Percentiles rank a stretch among this genome's conserved stretches.
Evolutionary conservation across 257 asterid species (phyloP).

Genomic region (Scutellaria minor): DNA sequence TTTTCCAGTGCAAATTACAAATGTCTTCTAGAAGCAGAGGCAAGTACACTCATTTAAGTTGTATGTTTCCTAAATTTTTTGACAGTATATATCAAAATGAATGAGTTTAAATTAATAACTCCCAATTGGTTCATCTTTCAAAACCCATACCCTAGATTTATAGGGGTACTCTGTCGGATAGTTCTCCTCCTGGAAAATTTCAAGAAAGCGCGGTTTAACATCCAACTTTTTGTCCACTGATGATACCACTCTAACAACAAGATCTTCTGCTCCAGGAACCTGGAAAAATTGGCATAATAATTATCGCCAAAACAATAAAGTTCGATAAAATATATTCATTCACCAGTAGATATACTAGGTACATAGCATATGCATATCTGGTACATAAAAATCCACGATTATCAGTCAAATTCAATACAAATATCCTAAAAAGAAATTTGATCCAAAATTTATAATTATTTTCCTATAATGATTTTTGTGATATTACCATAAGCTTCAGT

Average conservation of each 20-base stretch:
- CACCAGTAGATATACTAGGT: constrained; percentile 17
- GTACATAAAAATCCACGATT: constrained; percentile 1
- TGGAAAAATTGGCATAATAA: constrained; percentile 40
- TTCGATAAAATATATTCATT: not conserved
- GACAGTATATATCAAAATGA: not conserved
- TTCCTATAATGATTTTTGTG: not conserved
- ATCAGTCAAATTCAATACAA: constrained; percentile 3
- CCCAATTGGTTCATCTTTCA: constrained; percentile 16
- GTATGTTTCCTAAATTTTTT: constrained; percentile 7
- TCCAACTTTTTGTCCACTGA: constrained; percentile 98
- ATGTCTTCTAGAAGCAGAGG: constrained; percentile 18
- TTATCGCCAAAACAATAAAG: constrained; percentile 1
- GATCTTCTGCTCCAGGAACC: constrained; percentile 97
- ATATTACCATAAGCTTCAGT: not conserved
- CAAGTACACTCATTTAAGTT: constrained; percentile 14
- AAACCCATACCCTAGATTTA: constrained; percentile 77
- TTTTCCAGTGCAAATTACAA: constrained; percentile 22
- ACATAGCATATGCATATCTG: constrained; percentile 6
- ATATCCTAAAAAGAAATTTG: constrained; percentile 14
- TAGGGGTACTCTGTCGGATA: constrained; percentile 83
- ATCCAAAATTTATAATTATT: not conserved
- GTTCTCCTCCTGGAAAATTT: constrained; percentile 86
- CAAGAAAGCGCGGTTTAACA: constrained; percentile 92
- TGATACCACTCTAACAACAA: constrained; percentile 93
- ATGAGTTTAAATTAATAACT: constrained; percentile 8